A percentile compares a stretch with the other conserved stretches of the same genome.
Conservation (phyloP, 1,139 yeast genomes). For the Kodamaea derodonti region DNA sequence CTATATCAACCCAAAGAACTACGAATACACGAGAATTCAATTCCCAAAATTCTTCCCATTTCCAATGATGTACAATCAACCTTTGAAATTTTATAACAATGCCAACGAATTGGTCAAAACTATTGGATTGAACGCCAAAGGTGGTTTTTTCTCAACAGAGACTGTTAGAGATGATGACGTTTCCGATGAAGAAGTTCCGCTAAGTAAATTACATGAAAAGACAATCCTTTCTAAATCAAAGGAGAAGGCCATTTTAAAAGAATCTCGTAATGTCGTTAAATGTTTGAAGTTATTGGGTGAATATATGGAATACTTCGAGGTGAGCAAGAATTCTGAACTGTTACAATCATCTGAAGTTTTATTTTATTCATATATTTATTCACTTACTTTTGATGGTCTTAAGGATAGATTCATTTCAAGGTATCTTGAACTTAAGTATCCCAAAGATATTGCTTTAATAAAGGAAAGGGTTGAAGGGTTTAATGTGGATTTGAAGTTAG, state of each 20-base stretch:
- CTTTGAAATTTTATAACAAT: conserved; percentile 46
- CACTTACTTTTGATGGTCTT: conserved; percentile 30
- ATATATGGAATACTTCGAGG: conserved; percentile 18
- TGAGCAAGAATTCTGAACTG: background rate
- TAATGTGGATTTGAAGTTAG: conserved; percentile 7
- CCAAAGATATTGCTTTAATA: conserved; percentile 17
- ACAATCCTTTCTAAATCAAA: conserved; percentile 43
- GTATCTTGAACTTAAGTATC: conserved; percentile 27
- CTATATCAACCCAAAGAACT: conserved; percentile 58
- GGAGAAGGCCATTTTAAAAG: conserved; percentile 39
- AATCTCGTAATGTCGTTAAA: conserved; percentile 49
- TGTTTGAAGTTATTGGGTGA: conserved; percentile 43
- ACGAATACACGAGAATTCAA: conserved; percentile 63
- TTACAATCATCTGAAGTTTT: conserved; percentile 29
- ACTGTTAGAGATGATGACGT: conserved; percentile 22
- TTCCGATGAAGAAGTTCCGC: conserved; percentile 32
- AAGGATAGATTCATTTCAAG: conserved; percentile 43
- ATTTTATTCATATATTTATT: conserved; percentile 37
- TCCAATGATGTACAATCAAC: conserved; percentile 83
- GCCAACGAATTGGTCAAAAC: conserved; percentile 46
- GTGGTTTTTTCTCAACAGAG: conserved; percentile 34
- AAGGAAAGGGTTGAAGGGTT: conserved; percentile 8
- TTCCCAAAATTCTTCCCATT: conserved; percentile 63
- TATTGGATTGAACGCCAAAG: conserved; percentile 35
- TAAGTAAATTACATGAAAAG: conserved; percentile 50